A percentile compares a stretch with the other conserved stretches of the same genome.
phyloP scores from a whole-genome alignment of 2,329 filamentous ascomycete species.

The Colletotrichum gigasporum region DNA sequence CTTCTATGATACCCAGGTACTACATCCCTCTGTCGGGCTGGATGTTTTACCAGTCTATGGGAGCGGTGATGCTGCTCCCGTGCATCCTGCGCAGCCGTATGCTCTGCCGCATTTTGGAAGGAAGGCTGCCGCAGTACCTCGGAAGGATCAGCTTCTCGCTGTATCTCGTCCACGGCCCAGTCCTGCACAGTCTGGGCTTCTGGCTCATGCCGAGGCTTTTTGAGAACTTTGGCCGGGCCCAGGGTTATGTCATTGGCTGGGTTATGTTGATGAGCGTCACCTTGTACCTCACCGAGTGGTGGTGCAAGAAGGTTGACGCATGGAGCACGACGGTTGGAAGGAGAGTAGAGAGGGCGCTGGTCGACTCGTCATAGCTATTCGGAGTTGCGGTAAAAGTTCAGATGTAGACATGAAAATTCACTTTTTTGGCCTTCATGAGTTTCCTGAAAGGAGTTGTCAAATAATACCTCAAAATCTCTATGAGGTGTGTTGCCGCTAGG shows the following conservation, averaged over 20 bases:
- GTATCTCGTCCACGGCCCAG: constrained; percentile 49
- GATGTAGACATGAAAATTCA: no score
- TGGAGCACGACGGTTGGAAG: constrained; percentile 50
- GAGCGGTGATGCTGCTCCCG: constrained; percentile 46
- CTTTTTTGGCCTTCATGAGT: no score
- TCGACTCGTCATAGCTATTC: constrained; percentile 8
- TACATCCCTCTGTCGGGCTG: constrained; percentile 47
- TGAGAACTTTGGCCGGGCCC: constrained; percentile 42
- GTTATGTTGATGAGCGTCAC: constrained; percentile 41
- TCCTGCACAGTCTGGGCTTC: constrained; percentile 39
- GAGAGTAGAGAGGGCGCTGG: constrained; percentile 44
- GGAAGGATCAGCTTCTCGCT: constrained; percentile 51
- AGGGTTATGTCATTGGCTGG: constrained; percentile 44
- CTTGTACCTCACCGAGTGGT: constrained; percentile 46
- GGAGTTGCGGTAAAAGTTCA: no score
- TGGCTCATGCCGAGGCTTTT: constrained; percentile 50
- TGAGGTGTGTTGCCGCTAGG: no score
- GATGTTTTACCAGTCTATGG: constrained; percentile 51
- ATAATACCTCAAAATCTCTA: no score
- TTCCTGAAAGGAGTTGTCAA: no score
- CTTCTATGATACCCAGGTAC: constrained; percentile 45
- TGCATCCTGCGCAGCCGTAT: constrained; percentile 45
- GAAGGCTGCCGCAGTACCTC: constrained; percentile 45
- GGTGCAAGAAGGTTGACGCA: constrained; percentile 45
- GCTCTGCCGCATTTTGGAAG: constrained; percentile 42